Conservation (phyloP, 352 stramenopile genomes). For the Phytophthora kernoviae region DNA sequence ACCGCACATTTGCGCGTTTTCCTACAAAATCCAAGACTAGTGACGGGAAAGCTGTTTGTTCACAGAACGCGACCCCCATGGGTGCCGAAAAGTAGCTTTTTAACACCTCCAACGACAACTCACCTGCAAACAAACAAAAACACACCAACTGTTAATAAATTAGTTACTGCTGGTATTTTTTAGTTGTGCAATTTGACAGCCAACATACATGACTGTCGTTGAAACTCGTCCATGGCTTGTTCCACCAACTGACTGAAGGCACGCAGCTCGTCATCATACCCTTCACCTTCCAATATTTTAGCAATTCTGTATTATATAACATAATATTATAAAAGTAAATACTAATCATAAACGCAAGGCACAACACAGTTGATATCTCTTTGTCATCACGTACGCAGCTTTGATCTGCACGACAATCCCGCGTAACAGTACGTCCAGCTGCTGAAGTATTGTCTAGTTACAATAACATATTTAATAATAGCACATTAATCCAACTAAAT, state of each 20-base stretch:
- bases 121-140: slow-evolving; percentile 26
- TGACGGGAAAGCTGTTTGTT: slow-evolving; percentile 73
- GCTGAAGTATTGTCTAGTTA: slow-evolving; percentile 54
- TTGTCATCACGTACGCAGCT: slow-evolving; percentile 42
- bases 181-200: background rate
- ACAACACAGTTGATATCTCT: too few species aligned
- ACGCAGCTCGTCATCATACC: slow-evolving; percentile 41
- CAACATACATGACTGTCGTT: slow-evolving; percentile 51
- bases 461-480: too few species aligned
- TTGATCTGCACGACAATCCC: slow-evolving; percentile 56
- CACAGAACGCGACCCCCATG: slow-evolving; percentile 50
- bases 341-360: too few species aligned
- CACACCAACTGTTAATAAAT: background rate
- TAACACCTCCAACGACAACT: slow-evolving; percentile 39
- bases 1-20: slow-evolving; percentile 57
- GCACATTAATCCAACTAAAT: slow-evolving; percentile 2
- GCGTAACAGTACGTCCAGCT: slow-evolving; percentile 56
- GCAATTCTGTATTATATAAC: slow-evolving; percentile 41
- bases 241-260: slow-evolving; percentile 53
- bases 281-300: slow-evolving; percentile 44
- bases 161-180: too few species aligned
- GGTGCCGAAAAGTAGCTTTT: slow-evolving; percentile 60
- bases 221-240: slow-evolving; percentile 43
- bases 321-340: too few species aligned
- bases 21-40: slow-evolving; percentile 67